Base-by-base conservation (phyloP, 1,284 basidiomycete genomes). In the Ustilago curta region DNA sequence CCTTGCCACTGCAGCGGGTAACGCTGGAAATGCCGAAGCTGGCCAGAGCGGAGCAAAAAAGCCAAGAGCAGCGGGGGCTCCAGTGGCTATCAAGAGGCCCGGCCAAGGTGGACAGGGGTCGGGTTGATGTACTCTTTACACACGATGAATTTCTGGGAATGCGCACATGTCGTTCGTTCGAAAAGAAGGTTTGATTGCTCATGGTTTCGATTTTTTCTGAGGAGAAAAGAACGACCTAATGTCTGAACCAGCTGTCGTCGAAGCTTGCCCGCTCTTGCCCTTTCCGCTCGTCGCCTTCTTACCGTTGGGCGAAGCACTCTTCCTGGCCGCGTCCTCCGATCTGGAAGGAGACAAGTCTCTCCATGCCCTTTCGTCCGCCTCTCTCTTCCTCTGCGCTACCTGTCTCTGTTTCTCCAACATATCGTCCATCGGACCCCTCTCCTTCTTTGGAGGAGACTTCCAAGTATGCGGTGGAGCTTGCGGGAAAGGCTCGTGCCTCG, bases 171-270 rank as follows among this genome's bases (percentile, higher is more conserved):
- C 45, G 39, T 35, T 25, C 25, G 18, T 47, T 37, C 32, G 16
- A 4, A 12, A 39, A 2, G 18, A 5, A 3, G n/a, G 8, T 35
- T 18, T 21, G 8, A n/a, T 31, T 21, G 3, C 8, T 40, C 31
- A 44, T 27, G 53, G 21, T 21, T 57, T 51, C 12, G 39, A 19
- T 37, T 57, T 59, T 11, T 64, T 70, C 18, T 62, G 48, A 27
- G 66, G 65, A 1, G 64, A 68, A 47, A 73, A 73, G 40, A 73
- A 73, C 9, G 70, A 43, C 18, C 70, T 45, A 11, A 73, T 73
- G 29, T 72, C 70, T 16, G 45, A 23, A 4, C 59, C 66, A n/a
- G 53, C 49, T 3, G 19, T 31, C 18, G 16, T 58, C 9, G 32
- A 35, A 4, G 29, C 47, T 45, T 52, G 51, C 9, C 44, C 53